Evolutionary conservation across 495 filamentous ascomycete genomes (phyloP), one percentile per base, ranked within the genome.

Genomic region (Penicillium cataractarum): DNA sequence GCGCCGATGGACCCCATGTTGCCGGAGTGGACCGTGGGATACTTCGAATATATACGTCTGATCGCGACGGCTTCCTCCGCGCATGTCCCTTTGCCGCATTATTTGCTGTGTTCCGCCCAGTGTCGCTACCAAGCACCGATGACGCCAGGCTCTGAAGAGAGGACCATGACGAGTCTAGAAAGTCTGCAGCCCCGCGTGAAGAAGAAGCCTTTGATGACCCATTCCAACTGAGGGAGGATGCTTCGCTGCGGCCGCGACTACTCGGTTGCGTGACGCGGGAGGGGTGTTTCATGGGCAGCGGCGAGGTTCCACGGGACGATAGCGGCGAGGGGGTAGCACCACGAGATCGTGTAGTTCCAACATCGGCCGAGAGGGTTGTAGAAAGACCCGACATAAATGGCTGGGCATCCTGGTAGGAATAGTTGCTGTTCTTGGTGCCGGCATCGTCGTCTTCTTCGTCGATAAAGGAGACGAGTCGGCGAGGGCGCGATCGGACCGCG

Each of bases 1-100:
- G 74, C 24, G 60, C 74, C 6, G 79, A 74, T 4, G 86, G 86
- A 15, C 86, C 87, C 87, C 87, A 89, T 69, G 82, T 60, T 8
- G 75, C 59, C 29, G 65, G 72, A 9, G 69, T 66, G 7, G 79
- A 74, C 27, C 75, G 71, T 42, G 78, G 77, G 22, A 73, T 76
- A 10, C 71, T 75, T 56, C 67, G 75, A 37, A 75, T 73, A 62
- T 76, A 74, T 57, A 75, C 62, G 46, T 83, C 76, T 13, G 77
- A 74, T 26, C 76, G 70, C 21, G 80, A 77, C 9, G 82, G 82
- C 65, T 82, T 81, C 58, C 78, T 74, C 48, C 76, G 74, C 15
- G 69, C 64, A 59, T 76, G 72, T 54, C 70, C 58, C 31, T 65
- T 69, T 24, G 73, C 46, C 19, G 68, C 67, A 58, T 65, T 72